These are phyloP conservation scores for Populus pruinosa DNA, from an alignment of 345 rosid species.

Conservation along the genomic window DNA sequence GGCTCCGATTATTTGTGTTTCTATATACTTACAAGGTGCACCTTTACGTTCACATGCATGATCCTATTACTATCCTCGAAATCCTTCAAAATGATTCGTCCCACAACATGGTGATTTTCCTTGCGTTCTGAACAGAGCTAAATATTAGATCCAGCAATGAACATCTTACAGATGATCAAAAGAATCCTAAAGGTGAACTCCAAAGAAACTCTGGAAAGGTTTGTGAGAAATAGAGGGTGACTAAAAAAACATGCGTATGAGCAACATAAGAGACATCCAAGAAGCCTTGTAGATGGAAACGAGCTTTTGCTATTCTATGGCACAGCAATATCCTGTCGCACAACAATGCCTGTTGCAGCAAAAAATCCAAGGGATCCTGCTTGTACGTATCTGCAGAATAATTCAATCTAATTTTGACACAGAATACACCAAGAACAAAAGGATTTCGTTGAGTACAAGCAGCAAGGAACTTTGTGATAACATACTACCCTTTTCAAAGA, in stretches of 20 bases:
- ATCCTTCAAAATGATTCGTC: too few species aligned
- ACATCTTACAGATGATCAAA: conserved; percentile 38
- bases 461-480: conserved; percentile 35
- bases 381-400: conserved; percentile 40
- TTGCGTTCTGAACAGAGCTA: conserved; percentile 27
- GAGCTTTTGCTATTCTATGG: conserved; percentile 49
- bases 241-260: conserved; percentile 35
- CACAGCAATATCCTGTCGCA: conserved; percentile 40
- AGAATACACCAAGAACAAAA: conserved; percentile 17
- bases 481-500: conserved; percentile 16
- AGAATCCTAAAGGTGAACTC: conserved; percentile 48
- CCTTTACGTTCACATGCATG: too few species aligned
- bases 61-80: too few species aligned
- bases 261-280: conserved; percentile 30
- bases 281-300: conserved; percentile 49
- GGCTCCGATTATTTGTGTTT: too few species aligned
- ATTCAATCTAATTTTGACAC: conserved; percentile 33
- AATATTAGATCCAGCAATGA: conserved; percentile 42
- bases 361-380: conserved; percentile 26
- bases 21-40: too few species aligned
- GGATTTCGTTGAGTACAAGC: conserved; percentile 31
- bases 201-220: conserved; percentile 29
- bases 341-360: conserved; percentile 25
- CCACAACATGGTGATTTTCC: neutral
- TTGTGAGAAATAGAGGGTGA: conserved; percentile 41